Evolutionary conservation across 163 green algal genomes (phyloP).

Genomic region (Chlamydomonas reinhardtii): DNA sequence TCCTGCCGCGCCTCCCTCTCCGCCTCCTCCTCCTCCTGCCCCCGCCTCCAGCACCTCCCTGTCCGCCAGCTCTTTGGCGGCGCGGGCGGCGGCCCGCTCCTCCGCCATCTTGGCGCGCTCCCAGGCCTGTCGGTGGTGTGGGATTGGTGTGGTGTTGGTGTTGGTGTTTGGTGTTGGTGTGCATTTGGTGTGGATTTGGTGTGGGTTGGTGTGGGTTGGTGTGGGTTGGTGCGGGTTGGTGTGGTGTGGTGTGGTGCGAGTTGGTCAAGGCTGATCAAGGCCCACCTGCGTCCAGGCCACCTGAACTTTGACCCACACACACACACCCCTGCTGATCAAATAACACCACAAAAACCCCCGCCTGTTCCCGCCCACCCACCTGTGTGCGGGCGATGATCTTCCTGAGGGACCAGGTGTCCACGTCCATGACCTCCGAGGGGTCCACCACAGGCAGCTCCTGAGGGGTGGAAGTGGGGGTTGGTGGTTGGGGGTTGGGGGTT

Average conservation of each 20-base stretch:
- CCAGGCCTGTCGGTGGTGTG: constrained; percentile 7
- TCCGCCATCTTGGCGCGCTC: constrained; percentile 43
- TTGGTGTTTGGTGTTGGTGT: too few relatives aligned
- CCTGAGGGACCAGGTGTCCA: constrained; percentile 41
- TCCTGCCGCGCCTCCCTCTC: neutral
- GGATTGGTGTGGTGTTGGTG: too few relatives aligned
- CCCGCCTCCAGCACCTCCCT: neutral
- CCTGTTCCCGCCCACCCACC: neutral
- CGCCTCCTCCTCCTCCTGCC: too few relatives aligned
- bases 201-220: too few relatives aligned
- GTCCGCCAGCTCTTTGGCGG: neutral
- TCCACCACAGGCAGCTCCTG: constrained; percentile 25
- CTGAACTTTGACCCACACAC: too few relatives aligned
- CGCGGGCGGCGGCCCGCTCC: constrained; percentile 8
- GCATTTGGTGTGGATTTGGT: neutral
- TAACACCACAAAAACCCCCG: too few relatives aligned
- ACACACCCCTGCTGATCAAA: too few relatives aligned
- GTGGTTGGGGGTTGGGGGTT: too few relatives aligned
- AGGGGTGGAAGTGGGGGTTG: neutral
- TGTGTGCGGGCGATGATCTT: constrained; percentile 44
- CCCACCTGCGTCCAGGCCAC: too few relatives aligned
- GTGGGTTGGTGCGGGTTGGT: too few relatives aligned
- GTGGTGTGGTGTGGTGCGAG: too few relatives aligned
- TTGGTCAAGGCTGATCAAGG: too few relatives aligned
- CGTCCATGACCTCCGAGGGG: constrained; percentile 19